These are phyloP conservation scores for Geosmithia putterillii DNA, from an alignment of 2,329 filamentous ascomycete species.

Conservation along the genomic window DNA sequence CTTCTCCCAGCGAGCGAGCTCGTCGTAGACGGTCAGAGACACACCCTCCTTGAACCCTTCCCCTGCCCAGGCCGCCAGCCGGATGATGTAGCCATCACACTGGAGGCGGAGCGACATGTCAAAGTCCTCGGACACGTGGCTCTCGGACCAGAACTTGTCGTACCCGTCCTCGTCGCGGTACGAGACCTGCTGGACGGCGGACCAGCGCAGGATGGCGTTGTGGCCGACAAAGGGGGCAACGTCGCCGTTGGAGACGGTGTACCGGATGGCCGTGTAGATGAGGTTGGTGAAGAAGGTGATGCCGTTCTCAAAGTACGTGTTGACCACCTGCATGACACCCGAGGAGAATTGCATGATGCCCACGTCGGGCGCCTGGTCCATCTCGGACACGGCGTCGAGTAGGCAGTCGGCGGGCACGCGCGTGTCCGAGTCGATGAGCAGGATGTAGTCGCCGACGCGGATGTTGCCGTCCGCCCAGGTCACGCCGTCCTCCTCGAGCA, in stretches of 20 bases:
- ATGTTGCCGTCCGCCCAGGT: conserved; percentile 80
- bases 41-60: conserved; percentile 77
- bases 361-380: conserved; percentile 69
- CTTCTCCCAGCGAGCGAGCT: conserved; percentile 77
- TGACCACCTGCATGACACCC: conserved; percentile 67
- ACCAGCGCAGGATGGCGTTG: conserved; percentile 66
- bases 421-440: conserved; percentile 65
- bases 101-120: conserved; percentile 72
- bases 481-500: conserved; percentile 54
- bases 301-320: conserved; percentile 60
- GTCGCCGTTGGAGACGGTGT: conserved; percentile 65
- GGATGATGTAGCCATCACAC: conserved; percentile 59
- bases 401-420: conserved; percentile 68
- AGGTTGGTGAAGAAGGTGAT: conserved; percentile 64
- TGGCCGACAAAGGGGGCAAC: conserved; percentile 74
- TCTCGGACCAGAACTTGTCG: conserved; percentile 74
- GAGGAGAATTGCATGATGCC: conserved; percentile 70
- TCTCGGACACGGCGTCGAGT: conserved; percentile 67
- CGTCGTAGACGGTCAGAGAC: conserved; percentile 74
- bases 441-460: conserved; percentile 71
- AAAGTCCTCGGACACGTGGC: conserved; percentile 70
- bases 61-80: conserved; percentile 59
- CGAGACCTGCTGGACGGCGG: conserved; percentile 60
- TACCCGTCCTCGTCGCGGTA: conserved; percentile 59
- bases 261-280: conserved; percentile 66